Base-by-base conservation (phyloP, 2,329 filamentous ascomycete genomes). In the Penicillium sclerotigenum region DNA sequence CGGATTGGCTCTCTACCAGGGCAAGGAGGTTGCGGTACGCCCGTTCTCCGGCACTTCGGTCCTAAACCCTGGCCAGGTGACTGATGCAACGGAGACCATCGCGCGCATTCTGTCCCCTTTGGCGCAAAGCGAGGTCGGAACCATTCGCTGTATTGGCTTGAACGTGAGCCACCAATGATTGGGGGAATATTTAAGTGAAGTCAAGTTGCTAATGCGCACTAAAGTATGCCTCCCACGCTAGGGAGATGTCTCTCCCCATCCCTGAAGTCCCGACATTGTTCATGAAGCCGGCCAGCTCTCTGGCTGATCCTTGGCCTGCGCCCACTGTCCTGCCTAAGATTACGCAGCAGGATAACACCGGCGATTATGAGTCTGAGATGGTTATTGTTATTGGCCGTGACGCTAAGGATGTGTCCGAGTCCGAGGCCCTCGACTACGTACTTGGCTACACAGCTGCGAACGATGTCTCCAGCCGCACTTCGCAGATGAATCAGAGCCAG, bases 391-490 rank as follows among this genome's bases (percentile, higher is more conserved):
- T 86, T 41, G 80, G 81, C 31, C 76, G 71, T 68, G 77, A 75
- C 33, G 75, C 75, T 37, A 80, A 80, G 63, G 83, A 86, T 60
- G 81, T 85, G 10, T 73, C 77, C 43, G 82, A 84, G 61, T 76
- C 74, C 0, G 78, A 86, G 28, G 83, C 83, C 5, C 66, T 83
- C 48, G 77, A 81, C 59, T 85, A 87, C 63, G 77, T 88, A 5
- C 79, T 87, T 2, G 85, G 85, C 28, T 88, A 88, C 67, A 85
- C 83, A 0, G 79, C 80, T 22, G 79, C 80, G 64, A 88, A 87
- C 71, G 85, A 88, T 65, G 80, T 88, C 7, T 86, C 83, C 2
- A 82, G 80, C 58, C 80, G 84, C 4, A 79, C 81, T 48, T 77
- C 76, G 51, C 84, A 87, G 72, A 76, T 80, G 62, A 74, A 76